phyloP scores from a whole-genome alignment of 352 stramenopile genomes.

The Phytophthora pistaciae region DNA sequence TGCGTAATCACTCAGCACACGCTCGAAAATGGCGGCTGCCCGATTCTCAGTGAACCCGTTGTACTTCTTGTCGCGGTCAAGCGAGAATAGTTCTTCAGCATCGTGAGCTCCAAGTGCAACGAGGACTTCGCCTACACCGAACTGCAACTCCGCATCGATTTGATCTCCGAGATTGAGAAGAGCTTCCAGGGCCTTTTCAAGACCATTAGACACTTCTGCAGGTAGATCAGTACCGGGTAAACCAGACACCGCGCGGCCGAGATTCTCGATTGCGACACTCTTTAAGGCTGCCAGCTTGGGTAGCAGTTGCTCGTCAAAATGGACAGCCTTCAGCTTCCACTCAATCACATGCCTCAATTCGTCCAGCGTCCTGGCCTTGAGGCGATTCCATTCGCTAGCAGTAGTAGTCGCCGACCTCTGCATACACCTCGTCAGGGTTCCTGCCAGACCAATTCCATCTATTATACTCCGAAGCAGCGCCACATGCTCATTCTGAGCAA shows the following conservation, averaged over 20 bases:
- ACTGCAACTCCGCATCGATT: constrained; percentile 56
- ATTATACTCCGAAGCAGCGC: constrained; percentile 50
- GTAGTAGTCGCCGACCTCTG: constrained; percentile 9
- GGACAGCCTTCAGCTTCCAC: constrained; percentile 51
- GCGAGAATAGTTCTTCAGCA: constrained; percentile 26
- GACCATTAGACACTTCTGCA: constrained; percentile 20
- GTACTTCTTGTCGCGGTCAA: constrained; percentile 23
- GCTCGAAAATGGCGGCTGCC: constrained; percentile 48
- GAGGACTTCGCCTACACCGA: constrained; percentile 58
- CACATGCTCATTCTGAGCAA: constrained; percentile 50
- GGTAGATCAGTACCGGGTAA: constrained; percentile 30
- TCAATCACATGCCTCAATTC: constrained; percentile 45
- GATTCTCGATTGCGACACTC: constrained; percentile 49
- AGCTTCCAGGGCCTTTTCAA: constrained; percentile 38
- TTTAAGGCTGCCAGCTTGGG: constrained; percentile 51
- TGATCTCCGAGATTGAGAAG: constrained; percentile 39
- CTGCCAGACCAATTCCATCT: constrained; percentile 49
- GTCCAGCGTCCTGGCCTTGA: constrained; percentile 41
- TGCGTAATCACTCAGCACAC: constrained; percentile 46
- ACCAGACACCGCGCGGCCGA: constrained; percentile 39
- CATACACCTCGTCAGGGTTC: constrained; percentile 40
- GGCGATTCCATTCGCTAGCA: constrained; percentile 38
- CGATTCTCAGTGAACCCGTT: constrained; percentile 39
- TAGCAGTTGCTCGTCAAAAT: constrained; percentile 53
- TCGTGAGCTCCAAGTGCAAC: constrained; percentile 59